Evolutionary conservation across 106 monocot species (phyloP), one percentile per base, ranked within the genome.

Genomic region (Dioscorea dumetorum): DNA sequence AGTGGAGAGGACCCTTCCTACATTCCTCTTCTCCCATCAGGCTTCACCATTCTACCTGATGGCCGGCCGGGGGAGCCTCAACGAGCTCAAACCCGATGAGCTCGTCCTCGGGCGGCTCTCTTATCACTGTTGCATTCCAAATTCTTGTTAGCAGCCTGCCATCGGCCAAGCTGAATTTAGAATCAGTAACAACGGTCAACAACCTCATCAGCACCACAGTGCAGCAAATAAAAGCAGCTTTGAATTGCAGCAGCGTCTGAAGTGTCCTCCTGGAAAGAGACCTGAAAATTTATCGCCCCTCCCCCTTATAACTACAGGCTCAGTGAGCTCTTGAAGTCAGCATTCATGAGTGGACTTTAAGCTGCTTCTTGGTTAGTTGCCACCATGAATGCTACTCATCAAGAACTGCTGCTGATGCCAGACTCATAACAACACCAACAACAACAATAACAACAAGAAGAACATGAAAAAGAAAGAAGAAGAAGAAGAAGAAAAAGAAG

Each of bases 51-150:
- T 20, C 52, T 81, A 0, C 95, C 95, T 0, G 95, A 91, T 61
- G 91, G 88, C 22, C 63, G 72, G 22, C 28, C 70, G 0, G 64
- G 0, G 64, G 71, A 1, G 76, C 90, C 13, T 79, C 90, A 0
- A 69, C 84, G n/a, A 90, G 94, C 84, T 82, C 82, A 1, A 84
- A 60, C 21, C 64, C 84, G 12, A 57, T 34, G 62, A 60, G 67
- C 2, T 54, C 54, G 12, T 54, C 54, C 54, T 19, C 69, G 0
- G 84, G 88, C 13, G 84, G 88, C 13, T 88, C 88, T 4, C 66
- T 95, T 7, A 72, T 95, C 31, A 91, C 95, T 0, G 83, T 95
- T 15, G 85, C 86, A 11, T 95, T 91, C 64, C 95, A 95, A 64
- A 91, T 95, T 52, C 81, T 88, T 18, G 83, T 91, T 2, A 88